Conservation (phyloP, 768 basidiomycete species). For the Pulveroboletus sp. region DNA sequence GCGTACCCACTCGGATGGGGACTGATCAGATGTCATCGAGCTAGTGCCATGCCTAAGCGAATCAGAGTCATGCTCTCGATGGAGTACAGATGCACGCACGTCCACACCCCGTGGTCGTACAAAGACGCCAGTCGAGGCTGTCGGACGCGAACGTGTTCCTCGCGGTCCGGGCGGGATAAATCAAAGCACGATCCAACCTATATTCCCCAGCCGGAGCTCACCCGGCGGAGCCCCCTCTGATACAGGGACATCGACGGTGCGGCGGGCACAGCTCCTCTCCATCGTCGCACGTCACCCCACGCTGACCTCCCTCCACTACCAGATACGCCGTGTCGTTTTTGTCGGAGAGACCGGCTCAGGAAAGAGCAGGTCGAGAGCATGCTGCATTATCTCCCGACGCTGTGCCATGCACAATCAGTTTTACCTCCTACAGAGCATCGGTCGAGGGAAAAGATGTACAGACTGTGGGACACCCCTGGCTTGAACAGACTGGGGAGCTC, state of each 20-base stretch:
- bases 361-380: conserved; percentile 29
- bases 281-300: not conserved
- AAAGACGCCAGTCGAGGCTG: not conserved
- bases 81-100: not conserved
- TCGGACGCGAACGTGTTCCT: not conserved
- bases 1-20: too few species aligned
- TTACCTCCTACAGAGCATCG: conserved; percentile 18
- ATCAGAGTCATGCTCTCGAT: not conserved
- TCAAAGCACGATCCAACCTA: too few species aligned
- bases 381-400: conserved; percentile 28
- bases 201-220: not conserved
- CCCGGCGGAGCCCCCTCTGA: not conserved
- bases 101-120: too few species aligned
- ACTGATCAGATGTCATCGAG: not conserved
- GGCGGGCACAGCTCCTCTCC: not conserved
- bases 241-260: not conserved
- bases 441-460: conserved; percentile 13
- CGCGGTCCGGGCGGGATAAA: not conserved
- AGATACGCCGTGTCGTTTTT: conserved; percentile 31
- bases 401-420: conserved; percentile 30
- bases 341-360: conserved; percentile 34
- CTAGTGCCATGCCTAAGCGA: not conserved
- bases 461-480: conserved; percentile 33
- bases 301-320: conserved; percentile 1
- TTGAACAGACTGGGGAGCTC: conserved; percentile 18